Evolutionary conservation across 257 asterid genomes (phyloP), one percentile per base, ranked within the genome.

Genomic region (Parsonsia alboflavescens): DNA sequence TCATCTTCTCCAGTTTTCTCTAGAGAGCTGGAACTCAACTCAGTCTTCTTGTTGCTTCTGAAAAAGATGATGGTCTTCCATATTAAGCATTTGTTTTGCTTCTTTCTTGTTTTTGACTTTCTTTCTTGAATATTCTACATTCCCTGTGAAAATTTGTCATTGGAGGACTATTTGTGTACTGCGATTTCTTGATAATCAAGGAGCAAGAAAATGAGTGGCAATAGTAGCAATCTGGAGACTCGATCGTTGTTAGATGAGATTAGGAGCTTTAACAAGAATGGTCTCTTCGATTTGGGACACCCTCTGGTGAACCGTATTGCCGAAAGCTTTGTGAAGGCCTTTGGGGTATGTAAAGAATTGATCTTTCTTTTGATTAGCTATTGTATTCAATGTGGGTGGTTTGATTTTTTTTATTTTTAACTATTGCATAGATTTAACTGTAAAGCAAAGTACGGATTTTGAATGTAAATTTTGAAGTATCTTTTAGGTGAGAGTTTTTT

Each of bases 301-400:
- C 98, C 98, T 56, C 82, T 93, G 28, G 96, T 93, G 46, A 91
- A 91, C 63, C 96, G 98, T 77, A 73, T 93, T 36, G 85, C 96
- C 42, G 93, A 93, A 56, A 89, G 88, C 81, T 93, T 93, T 52
- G 88, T 91, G 77, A 91, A 87, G 76, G 96, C 97, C 24, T 97
- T 97, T 21, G 97, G 95, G 90, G 96, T 89, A 74, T 10, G 15
- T 22, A 5, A 65, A 1, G 44, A 49, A 15, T 58, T 53, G 16
- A 17, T n/a, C 33, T 72, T 21, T 45, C 42, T 68, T 2, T 49
- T 2, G 28, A 5, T 46, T 15, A 12, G 10, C n/a, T 7, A 54
- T 54, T 19, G 22, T n/a, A 2, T 12, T 17, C 42, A 19, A 39
- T 39, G 11, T 67, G 17, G 54, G 10, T 39, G 54, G 10, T 39